Evolutionary conservation across 352 stramenopile species (phyloP), one percentile per base, ranked within the genome.

Genomic region (Globisporangium takayamanum): DNA sequence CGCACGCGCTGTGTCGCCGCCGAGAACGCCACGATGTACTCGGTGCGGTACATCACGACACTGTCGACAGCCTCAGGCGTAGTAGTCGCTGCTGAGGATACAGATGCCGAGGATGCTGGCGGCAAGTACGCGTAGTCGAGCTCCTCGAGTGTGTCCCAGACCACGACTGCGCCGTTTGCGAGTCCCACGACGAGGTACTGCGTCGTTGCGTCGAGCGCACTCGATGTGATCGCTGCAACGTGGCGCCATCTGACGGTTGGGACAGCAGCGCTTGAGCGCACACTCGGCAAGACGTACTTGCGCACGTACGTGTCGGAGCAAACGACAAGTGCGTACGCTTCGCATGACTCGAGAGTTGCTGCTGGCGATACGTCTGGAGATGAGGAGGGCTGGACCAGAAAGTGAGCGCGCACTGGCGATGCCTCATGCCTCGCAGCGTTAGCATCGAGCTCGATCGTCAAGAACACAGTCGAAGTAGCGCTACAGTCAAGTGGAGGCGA

Each of bases 141-240:
- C 33, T 87, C 69, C 22, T 70, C 67, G 11, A 88, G 57, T 16
- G 80, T 46, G 56, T 92, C 61, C 76, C 79, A 89, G 16, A 89
- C 66, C 10, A 74, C 59, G 1, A 80, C 18, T 3, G 72, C 60
- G 22, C 81, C 78, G 44, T 84, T 68, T 3, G 63, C 62, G n/a
- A 84, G 72, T 0, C 74, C 74, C 0, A 85, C 55, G 1, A 57
- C 66, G 10, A 89, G 28, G 37, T 76, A 84, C 46, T 84, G 70
- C 12, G 77, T 80, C 36, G 74, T 80, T 3, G 67, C 39, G 47
- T 87, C 75, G 25, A 76, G 52, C 2, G 48, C 46, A 6, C 73
- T 78, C 5, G 64, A 47, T 10, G 68, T 73, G 39, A 89, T 79
- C 5, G 26, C 47, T 10, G 58, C 60, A 18, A 88, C 58, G 42